Base-by-base conservation (phyloP, 768 basidiomycete genomes). In the Russula sp. region DNA sequence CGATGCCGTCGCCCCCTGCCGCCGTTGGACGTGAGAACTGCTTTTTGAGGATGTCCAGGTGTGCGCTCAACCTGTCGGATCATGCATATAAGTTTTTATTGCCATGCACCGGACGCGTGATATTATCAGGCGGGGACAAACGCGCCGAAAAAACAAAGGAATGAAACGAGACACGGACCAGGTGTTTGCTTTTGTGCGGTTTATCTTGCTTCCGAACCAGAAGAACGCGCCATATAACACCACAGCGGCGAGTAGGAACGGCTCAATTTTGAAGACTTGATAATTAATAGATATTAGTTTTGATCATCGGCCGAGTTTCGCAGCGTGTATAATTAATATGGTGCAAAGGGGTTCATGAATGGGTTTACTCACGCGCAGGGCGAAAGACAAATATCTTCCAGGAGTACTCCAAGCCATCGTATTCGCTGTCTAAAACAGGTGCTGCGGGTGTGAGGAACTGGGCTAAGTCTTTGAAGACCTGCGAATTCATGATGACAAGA, bases 351-450 rank as follows among this genome's bases (percentile, higher is more conserved):
- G 8, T 22, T n/a, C 26, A 61, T 22, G 22, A n/a, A 46, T 7
- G n/a, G 30, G 20, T 32, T n/a, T 32, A 78, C 86, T 68, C 71
- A 88, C 88, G 72, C 10, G 87, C 90, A 22, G 94, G 94, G 49
- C 93, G 81, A 77, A 96, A 92, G 42, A 87, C 84, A 69, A 97
- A 76, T 61, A 84, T 78, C 72, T 81, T 86, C 87, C 88, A 94
- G 66, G 76, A 80, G 73, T 79, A 87, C 74, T 97, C 83, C 52
- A 83, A 74, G 22, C 93, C 94, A 40, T 88, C 80, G 73, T 94
- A 97, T 9, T 88, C 78, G 8, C 77, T 75, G 13, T 79, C 75
- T 26, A 83, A 78, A 38, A 80, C 70, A 60, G 84, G 77, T 3
- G 85, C 83, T 0, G 84, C 79, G 13, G 89, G 89, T 5, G 85